A percentile compares a stretch with the other conserved stretches of the same genome.
Conservation (phyloP, 495 filamentous ascomycete genomes). For the Tuber microsphaerosporum region DNA sequence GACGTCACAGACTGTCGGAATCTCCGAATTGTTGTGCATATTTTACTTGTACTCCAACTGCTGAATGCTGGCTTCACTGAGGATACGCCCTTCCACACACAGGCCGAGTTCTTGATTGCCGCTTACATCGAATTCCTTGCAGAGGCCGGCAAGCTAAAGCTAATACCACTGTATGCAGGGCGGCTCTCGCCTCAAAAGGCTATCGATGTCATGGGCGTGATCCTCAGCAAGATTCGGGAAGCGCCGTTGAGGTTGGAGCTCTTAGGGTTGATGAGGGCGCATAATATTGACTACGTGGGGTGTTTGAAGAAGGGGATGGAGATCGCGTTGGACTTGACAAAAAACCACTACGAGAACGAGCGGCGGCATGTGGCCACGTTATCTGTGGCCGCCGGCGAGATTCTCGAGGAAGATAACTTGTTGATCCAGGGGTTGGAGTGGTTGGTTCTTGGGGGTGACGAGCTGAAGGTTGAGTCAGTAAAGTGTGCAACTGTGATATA, state of each 20-base stretch:
- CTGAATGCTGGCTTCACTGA: conserved; percentile 44
- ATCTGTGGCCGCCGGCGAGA: conserved; percentile 53
- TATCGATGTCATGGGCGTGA: conserved; percentile 47
- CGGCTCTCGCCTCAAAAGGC: conserved; percentile 54
- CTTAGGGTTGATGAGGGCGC: conserved; percentile 51
- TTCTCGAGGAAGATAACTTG: conserved; percentile 61
- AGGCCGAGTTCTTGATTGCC: conserved; percentile 59
- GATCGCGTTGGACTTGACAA: conserved; percentile 24
- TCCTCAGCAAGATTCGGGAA: conserved; percentile 58
- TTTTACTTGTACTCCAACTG: conserved; percentile 48
- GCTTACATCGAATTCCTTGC: conserved; percentile 75
- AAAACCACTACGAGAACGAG: conserved; percentile 29
- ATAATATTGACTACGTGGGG: conserved; percentile 49
- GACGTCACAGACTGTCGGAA: conserved; percentile 27
- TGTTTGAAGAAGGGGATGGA: conserved; percentile 47
- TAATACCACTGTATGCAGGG: conserved; percentile 81
- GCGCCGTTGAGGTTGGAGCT: conserved; percentile 49
- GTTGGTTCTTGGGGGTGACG: conserved; percentile 67
- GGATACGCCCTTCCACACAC: conserved; percentile 32
- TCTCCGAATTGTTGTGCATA: conserved; percentile 57
- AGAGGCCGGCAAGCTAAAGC: conserved; percentile 58
- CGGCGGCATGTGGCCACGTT: conserved; percentile 37
- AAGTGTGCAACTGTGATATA: conserved; percentile 60
- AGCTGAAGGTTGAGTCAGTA: conserved; percentile 65
- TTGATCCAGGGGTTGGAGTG: conserved; percentile 79